Base-by-base conservation (phyloP, 345 rosid genomes). In the Brassica cretica region DNA sequence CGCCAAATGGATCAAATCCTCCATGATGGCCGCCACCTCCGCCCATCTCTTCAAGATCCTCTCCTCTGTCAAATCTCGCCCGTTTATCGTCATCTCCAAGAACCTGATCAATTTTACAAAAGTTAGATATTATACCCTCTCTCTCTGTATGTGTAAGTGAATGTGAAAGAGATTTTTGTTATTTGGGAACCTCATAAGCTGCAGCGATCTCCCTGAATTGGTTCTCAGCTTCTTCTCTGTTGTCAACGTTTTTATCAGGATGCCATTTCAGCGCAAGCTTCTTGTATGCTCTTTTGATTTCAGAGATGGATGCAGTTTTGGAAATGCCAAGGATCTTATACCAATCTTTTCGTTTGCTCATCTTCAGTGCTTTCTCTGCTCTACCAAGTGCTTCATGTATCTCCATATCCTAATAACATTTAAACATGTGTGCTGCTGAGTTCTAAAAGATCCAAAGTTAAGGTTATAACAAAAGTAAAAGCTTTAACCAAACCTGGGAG, bases 241-340 rank as follows among this genome's bases (percentile, higher is more conserved):
- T 93, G 24, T 81, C 91, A 2, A 90, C 98, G 70, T 95, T 95
- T 83, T 95, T 95, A 82, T 95, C 99, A 0, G 99, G 99, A 85
- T 95, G 99, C 99, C 99, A 95, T 73, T 90, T 91, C 73, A 95
- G 65, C 78, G 99, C 99, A 9, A 93, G 96, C 86, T 91, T 95
- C 86, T 95, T 95, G 85, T 95, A 95, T 11, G 98, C 97, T 53
- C 87, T 84, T 81, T 95, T 95, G n/a, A 95, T 95, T 74, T 95
- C 99, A 19, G 96, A 51, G 49, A 90, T 65, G 2, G 98, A 83
- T 1, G 98, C 92, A 1, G 92, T 91, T 84, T 77, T 93, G 11
- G 99, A 91, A 73, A 95, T 66, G 62, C 92, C 98, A 61, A 95
- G 78, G 72, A 91, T 89, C 82, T 93, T 95, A 84, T 93, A 93